A percentile compares a stretch with the other conserved stretches of the same genome.
These are phyloP conservation scores for Volvox carteri DNA, from an alignment of 163 green algal species.

Conservation along the genomic window DNA sequence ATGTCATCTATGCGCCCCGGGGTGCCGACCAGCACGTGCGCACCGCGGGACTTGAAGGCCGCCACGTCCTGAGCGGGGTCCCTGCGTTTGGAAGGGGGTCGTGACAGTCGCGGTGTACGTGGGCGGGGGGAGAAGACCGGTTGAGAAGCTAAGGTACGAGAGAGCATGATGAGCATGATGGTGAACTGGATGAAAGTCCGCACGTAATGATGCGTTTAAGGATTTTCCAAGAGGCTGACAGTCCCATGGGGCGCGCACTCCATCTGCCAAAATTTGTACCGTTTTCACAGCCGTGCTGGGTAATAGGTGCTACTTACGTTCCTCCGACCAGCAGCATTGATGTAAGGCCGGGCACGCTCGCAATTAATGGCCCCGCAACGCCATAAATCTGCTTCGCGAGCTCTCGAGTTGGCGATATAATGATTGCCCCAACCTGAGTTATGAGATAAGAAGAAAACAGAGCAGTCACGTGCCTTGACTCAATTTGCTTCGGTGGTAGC, in stretches of 20 bases:
- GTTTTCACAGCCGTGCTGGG: no score
- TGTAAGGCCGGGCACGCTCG: conserved; percentile 68
- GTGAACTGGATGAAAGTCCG: no score
- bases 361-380: conserved; percentile 88
- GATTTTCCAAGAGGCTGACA: no score
- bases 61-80: conserved; percentile 82
- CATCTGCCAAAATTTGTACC: no score
- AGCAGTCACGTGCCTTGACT: no score
- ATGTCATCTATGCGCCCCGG: conserved; percentile 94
- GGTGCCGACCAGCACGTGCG: conserved; percentile 92
- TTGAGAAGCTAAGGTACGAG: no score
- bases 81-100: conserved; percentile 59
- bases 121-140: no score
- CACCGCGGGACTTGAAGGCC: conserved; percentile 78
- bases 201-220: no score
- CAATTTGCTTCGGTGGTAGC: not conserved
- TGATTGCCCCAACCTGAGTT: conserved; percentile 89
- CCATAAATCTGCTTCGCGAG: conserved; percentile 92
- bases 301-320: conserved; percentile 77
- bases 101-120: no score
- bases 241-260: not conserved
- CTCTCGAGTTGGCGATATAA: conserved; percentile 96
- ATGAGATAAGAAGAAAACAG: not conserved
- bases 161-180: no score
- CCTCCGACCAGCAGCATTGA: conserved; percentile 91